Evolutionary conservation across 2,329 filamentous ascomycete species (phyloP), one percentile per base, ranked within the genome.

Genomic region (Didymellaceae sp.): DNA sequence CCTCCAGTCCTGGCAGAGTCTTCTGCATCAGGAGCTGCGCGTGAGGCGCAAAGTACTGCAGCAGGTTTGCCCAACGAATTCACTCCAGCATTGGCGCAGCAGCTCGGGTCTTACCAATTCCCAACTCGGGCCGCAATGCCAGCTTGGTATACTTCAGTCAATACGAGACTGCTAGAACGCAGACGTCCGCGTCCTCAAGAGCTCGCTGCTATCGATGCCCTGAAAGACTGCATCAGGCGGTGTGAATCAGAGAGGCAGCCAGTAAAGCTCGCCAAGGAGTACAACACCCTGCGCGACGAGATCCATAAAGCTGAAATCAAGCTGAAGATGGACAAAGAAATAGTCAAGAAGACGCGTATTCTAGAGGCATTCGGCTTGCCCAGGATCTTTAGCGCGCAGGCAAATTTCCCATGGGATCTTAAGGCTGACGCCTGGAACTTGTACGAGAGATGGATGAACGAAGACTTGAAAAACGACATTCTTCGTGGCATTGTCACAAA

Each of bases 341-440:
- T 74, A 0, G 43, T 78, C 1, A 64, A 68, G 2, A 70, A 68
- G 32, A 61, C 66, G 1, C 57, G 63, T 1, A 73, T 79, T 41
- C 62, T 79, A 0, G 54, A 69, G 24, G 62, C 74, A 1, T 52
- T 35, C 4, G 77, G 78, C 0, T 61, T 81, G 0, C 69, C 72
- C 0, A 63, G 66, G 0, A 74, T 82, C 9, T 79, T 80, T 55
- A 37, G 16, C 6, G 62, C 52, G 5, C 53, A 52, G 3, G 28
- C 58, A 1, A 14, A 59, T 0, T 79, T 76, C 30, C 80, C 80
- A 0, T 73, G 59, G 45, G 79, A 83, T 49, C 68, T 83, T 9
- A 63, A 67, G 14, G 74, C 75, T 0, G 80, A 83, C 47, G 74
- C 78, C 0, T 63, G 72, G 31, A 74, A 77, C 17, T 59, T 83